A percentile compares a stretch with the other conserved stretches of the same genome.
These are phyloP conservation scores for Tetrapisispora namnaoensis DNA, from an alignment of 805 yeast species.

Conservation along the genomic window DNA sequence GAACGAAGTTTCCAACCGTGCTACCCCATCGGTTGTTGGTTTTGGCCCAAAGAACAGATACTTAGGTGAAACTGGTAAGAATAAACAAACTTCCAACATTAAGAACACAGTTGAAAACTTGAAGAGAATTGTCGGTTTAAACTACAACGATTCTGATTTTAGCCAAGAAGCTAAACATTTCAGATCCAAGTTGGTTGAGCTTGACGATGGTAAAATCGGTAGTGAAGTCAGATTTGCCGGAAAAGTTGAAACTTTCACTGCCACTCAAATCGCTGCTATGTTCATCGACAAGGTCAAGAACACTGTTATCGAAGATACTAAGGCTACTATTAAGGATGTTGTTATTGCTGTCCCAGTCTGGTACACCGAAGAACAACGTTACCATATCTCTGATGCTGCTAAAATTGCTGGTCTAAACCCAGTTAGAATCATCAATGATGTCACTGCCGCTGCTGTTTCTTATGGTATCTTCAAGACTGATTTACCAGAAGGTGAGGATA, in stretches of 20 bases:
- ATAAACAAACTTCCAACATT: slow-evolving; percentile 89
- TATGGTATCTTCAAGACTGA: slow-evolving; percentile 97
- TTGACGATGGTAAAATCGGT: slow-evolving; percentile 62
- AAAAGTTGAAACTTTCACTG: slow-evolving; percentile 63
- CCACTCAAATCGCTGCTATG: slow-evolving; percentile 90
- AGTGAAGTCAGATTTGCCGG: slow-evolving; percentile 80
- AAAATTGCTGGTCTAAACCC: slow-evolving; percentile 93
- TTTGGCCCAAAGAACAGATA: slow-evolving; percentile 81
- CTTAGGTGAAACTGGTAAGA: slow-evolving; percentile 90
- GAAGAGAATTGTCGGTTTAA: slow-evolving; percentile 83
- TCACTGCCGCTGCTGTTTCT: slow-evolving; percentile 97
- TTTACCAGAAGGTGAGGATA: slow-evolving; percentile 70
- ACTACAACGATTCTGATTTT: slow-evolving; percentile 56
- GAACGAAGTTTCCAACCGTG: slow-evolving; percentile 95
- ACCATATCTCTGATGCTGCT: slow-evolving; percentile 92
- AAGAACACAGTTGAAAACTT: slow-evolving; percentile 92
- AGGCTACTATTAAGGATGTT: slow-evolving; percentile 67
- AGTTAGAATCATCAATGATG: slow-evolving; percentile 92
- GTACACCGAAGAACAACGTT: slow-evolving; percentile 94
- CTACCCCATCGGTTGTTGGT: slow-evolving; percentile 87
- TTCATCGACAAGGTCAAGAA: slow-evolving; percentile 82
- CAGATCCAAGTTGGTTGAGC: slow-evolving; percentile 60
- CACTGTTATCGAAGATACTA: slow-evolving; percentile 69
- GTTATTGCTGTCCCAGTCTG: slow-evolving; percentile 92
- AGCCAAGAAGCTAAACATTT: slow-evolving; percentile 62